Evolutionary conservation across 1,284 basidiomycete species (phyloP).

Genomic region (Mycena sp.): DNA sequence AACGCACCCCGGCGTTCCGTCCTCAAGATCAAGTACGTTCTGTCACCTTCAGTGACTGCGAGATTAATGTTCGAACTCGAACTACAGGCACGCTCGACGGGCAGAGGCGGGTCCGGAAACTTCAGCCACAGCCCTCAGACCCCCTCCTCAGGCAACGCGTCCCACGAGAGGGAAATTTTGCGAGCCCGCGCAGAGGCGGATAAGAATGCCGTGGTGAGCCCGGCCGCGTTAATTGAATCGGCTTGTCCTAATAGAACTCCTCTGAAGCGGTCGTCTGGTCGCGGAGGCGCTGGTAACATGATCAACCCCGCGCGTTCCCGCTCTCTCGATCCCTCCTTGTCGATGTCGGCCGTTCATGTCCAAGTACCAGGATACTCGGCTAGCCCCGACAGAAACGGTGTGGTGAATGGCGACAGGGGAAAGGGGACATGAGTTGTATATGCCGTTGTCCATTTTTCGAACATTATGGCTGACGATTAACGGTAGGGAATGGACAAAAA

Average conservation of each 20-base stretch:
- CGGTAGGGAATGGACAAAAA: too few species aligned
- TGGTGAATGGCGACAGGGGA: too few species aligned
- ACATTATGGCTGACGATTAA: too few species aligned
- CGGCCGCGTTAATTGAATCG: not conserved
- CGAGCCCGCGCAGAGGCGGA: constrained; percentile 20
- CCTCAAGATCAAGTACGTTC: too few species aligned
- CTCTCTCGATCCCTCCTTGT: constrained; percentile 9
- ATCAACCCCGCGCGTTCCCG: constrained; percentile 6
- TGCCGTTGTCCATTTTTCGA: too few species aligned
- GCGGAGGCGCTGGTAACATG: constrained; percentile 23
- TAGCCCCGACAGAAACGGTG: too few species aligned
- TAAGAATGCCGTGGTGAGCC: not conserved
- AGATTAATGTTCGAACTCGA: not conserved
- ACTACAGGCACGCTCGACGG: constrained; percentile 5
- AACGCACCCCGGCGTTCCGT: constrained; percentile 13
- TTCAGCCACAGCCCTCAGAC: constrained; percentile 15
- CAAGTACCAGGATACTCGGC: too few species aligned
- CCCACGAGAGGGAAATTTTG: constrained; percentile 18
- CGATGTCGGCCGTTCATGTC: too few species aligned
- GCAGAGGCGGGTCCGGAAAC: constrained; percentile 21
- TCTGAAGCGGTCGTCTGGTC: constrained; percentile 16
- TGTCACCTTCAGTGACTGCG: not conserved
- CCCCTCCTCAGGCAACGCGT: not conserved
- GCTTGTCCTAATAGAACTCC: not conserved
- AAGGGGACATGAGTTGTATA: too few species aligned